Conservation (phyloP, 2,329 filamentous ascomycete species). For the Aspergillus unguis region DNA sequence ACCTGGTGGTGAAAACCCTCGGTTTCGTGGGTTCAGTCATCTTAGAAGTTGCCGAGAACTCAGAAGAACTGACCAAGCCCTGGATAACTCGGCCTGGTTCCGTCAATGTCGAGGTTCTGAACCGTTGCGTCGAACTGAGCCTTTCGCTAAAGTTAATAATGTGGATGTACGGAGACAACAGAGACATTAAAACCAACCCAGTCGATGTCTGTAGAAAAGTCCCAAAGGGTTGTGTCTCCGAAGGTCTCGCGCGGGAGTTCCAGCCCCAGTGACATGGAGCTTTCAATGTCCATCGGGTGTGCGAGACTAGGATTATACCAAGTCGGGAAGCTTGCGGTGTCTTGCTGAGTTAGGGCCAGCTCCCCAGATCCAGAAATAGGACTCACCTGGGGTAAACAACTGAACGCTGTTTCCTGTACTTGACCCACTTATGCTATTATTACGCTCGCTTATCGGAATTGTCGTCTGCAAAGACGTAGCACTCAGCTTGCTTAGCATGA, state of each 20-base stretch:
- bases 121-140: slow-evolving; percentile 1
- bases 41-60: no score
- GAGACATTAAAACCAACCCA: background rate
- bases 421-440: background rate
- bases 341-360: background rate
- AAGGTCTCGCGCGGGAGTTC: background rate
- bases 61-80: no score
- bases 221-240: background rate
- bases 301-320: no score
- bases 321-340: background rate
- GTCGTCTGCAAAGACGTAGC: background rate
- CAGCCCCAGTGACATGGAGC: background rate
- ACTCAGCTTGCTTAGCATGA: slow-evolving; percentile 2
- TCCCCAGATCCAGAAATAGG: background rate
- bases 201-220: slow-evolving; percentile 1
- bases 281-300: background rate
- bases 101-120: background rate
- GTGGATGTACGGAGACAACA: background rate
- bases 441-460: background rate
- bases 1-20: no score
- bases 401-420: background rate
- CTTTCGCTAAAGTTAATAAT: background rate
- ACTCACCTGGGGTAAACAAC: background rate
- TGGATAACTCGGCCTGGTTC: background rate
- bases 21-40: no score